Percentiles rank a stretch among this genome's conserved stretches.
Evolutionary conservation across 2,329 filamentous ascomycete species (phyloP).

Genomic region (Chaetoscypha palmicola): DNA sequence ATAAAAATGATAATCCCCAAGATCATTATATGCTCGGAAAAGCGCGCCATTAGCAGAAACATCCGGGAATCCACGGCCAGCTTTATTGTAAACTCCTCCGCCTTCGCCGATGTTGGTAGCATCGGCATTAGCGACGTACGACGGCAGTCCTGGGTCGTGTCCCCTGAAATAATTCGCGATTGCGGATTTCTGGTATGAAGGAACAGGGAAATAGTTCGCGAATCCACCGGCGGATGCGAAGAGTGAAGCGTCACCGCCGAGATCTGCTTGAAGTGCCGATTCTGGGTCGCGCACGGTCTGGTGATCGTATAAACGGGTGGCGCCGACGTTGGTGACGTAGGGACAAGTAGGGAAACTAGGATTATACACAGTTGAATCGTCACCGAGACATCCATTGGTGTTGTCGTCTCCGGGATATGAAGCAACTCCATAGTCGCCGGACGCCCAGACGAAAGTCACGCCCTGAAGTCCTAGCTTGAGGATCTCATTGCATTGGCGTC

Average conservation of each 20-base stretch:
- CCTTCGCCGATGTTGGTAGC: constrained; percentile 29
- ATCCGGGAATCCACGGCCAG: constrained; percentile 43
- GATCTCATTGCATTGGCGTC: constrained; percentile 47
- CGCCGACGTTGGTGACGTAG: constrained; percentile 46
- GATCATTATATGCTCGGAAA: constrained; percentile 34
- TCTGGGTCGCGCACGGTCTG: constrained; percentile 32
- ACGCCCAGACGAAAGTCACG: constrained; percentile 42
- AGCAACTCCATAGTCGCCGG: constrained; percentile 42
- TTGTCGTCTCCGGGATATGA: constrained; percentile 28
- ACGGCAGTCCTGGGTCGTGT: constrained; percentile 22
- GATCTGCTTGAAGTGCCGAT: constrained; percentile 33
- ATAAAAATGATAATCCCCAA: constrained; percentile 36
- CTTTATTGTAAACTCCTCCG: constrained; percentile 40
- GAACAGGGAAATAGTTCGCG: constrained; percentile 43
- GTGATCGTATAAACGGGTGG: constrained; percentile 39
- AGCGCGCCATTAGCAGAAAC: constrained; percentile 39
- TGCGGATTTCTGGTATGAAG: constrained; percentile 39
- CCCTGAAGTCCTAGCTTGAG: constrained; percentile 48
- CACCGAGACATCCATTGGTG: constrained; percentile 14
- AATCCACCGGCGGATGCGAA: constrained; percentile 75
- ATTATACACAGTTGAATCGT: constrained; percentile 35
- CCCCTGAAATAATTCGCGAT: constrained; percentile 22
- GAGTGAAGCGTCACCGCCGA: constrained; percentile 37
- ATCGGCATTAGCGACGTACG: constrained; percentile 14
- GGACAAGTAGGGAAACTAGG: constrained; percentile 41